These are phyloP conservation scores for carrot (Daucus carota) DNA, from an alignment of 129 eudicot species.

Conservation along the genomic window DH1_v3.0 NC_030386.2:3489501-3490000, in stretches of 20 bases:
- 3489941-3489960: too few relatives aligned
- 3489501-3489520: too few relatives aligned
- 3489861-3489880: background rate
- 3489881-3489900: background rate
- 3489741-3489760: background rate
- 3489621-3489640: too few relatives aligned
- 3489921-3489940: too few relatives aligned
- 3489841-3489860: background rate
- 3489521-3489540: too few relatives aligned
- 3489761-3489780: constrained; percentile 3
- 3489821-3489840: background rate
- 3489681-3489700: background rate
- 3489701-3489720: background rate
- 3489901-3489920: background rate
- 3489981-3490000: too few relatives aligned
- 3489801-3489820: background rate
- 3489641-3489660: background rate
- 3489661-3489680: background rate
- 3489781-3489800: background rate
- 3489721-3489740: background rate
- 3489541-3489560: too few relatives aligned
- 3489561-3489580: too few relatives aligned
- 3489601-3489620: too few relatives aligned
- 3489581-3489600: too few relatives aligned
- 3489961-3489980: too few relatives aligned